phyloP scores from a whole-genome alignment of 2,329 filamentous ascomycete genomes.

The Pyrenophora teres region DNA sequence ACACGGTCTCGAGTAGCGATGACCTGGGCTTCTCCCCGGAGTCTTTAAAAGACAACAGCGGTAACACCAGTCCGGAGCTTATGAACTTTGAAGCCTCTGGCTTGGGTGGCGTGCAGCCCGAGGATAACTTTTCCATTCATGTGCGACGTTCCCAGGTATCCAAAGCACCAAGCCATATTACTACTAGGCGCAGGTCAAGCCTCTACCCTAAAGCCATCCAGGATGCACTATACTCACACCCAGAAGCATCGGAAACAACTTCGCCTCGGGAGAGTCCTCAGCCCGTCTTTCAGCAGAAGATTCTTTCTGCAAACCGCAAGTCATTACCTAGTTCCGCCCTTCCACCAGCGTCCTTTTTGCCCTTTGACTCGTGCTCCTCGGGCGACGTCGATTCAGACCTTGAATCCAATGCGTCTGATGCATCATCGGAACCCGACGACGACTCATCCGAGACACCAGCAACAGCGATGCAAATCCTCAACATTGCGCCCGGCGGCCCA shows the following conservation, averaged over 20 bases:
- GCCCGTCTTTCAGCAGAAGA: conserved; percentile 63
- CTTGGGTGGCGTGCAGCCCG: conserved; percentile 64
- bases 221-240: conserved; percentile 34
- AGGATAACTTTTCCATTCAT: conserved; percentile 59
- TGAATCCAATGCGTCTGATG: conserved; percentile 49
- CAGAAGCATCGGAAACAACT: conserved; percentile 10
- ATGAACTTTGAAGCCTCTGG: conserved; percentile 57
- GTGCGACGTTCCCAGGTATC: conserved; percentile 49
- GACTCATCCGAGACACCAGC: conserved; percentile 19
- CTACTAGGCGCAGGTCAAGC: conserved; percentile 14
- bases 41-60: conserved; percentile 31
- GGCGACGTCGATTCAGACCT: conserved; percentile 43
- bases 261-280: conserved; percentile 11
- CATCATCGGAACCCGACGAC: conserved; percentile 34
- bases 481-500: conserved; percentile 25
- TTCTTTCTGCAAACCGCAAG: conserved; percentile 70
- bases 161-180: conserved; percentile 1
- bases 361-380: conserved; percentile 45
- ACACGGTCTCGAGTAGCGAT: conserved; percentile 30
- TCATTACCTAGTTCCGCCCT: conserved; percentile 56
- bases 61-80: conserved; percentile 30
- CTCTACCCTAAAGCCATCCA: conserved; percentile 41
- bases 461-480: conserved; percentile 35
- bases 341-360: conserved; percentile 52
- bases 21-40: conserved; percentile 47